Evolutionary conservation across 371 early-diverging fungal genomes (phyloP).

Genomic region (Phascolomyces articulosus): DNA sequence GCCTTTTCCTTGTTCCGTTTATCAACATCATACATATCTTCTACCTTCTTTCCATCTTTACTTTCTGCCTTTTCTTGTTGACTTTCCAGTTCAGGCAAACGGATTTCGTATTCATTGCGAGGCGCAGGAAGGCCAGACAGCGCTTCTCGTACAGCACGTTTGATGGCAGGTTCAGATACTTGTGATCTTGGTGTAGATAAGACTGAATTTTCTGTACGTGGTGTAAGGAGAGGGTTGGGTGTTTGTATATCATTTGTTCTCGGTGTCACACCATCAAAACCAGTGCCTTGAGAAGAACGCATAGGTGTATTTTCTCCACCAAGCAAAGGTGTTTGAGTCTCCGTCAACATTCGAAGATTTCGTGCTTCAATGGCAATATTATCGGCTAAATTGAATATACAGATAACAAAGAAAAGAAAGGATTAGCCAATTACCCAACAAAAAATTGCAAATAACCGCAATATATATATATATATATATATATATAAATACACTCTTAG

Average conservation of each 20-base stretch:
- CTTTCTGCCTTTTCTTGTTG: conserved; percentile 39
- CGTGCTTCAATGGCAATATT: conserved; percentile 81
- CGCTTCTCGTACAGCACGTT: conserved; percentile 54
- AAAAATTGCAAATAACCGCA: too few species aligned
- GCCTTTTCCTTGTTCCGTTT: conserved; percentile 47
- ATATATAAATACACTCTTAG: too few species aligned
- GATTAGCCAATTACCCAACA: not conserved
- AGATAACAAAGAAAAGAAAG: not conserved
- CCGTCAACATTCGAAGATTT: conserved; percentile 77
- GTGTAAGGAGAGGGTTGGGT: conserved; percentile 83
- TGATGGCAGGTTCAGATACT: conserved; percentile 54
- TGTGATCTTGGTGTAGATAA: conserved; percentile 59
- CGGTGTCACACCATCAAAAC: conserved; percentile 76
- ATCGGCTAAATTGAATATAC: conserved; percentile 65
- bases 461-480: too few species aligned
- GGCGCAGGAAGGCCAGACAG: conserved; percentile 84
- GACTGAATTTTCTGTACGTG: conserved; percentile 45
- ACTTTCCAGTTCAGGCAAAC: conserved; percentile 73
- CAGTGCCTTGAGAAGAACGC: conserved; percentile 51
- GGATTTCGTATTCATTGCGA: conserved; percentile 93
- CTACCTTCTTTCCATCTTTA: conserved; percentile 20
- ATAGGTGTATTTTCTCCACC: conserved; percentile 71
- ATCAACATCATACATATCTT: conserved; percentile 76
- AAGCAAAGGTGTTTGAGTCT: conserved; percentile 87
- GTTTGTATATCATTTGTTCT: conserved; percentile 62